Base-by-base conservation (phyloP, 2,329 filamentous ascomycete genomes). In the Myrmaecium sp. region DNA sequence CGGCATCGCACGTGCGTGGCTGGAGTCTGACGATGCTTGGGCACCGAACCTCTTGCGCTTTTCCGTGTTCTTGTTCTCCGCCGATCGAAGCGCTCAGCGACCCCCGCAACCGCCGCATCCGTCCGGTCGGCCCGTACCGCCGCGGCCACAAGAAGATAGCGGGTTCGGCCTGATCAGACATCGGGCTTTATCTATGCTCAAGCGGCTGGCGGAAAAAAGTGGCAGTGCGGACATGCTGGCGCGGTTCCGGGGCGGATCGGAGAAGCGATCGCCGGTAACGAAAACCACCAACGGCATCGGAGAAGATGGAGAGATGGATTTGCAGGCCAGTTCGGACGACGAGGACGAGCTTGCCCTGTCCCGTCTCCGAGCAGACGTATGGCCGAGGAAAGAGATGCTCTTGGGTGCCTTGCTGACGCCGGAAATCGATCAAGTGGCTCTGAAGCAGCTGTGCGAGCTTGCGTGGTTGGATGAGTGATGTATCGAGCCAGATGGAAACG, bases 11-110 rank as follows among this genome's bases (percentile, higher is more conserved):
- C 69, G 70, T 30, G 62, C 68, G 1, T 95, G 89, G 84, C 65
- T 95, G 5, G 70, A 74, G 20, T 82, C 79, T 3, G 71, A 76
- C 21, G 83, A 91, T 39, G 80, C 79, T 0, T 89, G 93, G 49
- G 76, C 80, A 1, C 69, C 78, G 31, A 84, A 75, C 39, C 62
- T 95, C 5, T 68, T 86, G 30, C 67, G 73, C 13, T 62, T 94
- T 13, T 69, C 84, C 1, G 74, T 76, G 32, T 62, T 79, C 4
- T 60, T 94, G 3, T 40, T 40, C 13, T 36, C 42, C 15, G 29
- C 23, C 13, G 17, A 21, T 7, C 21, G 21, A n/a, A 23, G 17
- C 3, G 21, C n/a, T 11, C 42, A 40, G n/a, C 22, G 27, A 7
- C 43, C 44, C 26, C 42, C 41, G 7, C 46, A 43, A 18, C 18